These are phyloP conservation scores for Beauveria australis DNA, from an alignment of 2,329 filamentous ascomycete genomes.

Conservation along the genomic window DNA sequence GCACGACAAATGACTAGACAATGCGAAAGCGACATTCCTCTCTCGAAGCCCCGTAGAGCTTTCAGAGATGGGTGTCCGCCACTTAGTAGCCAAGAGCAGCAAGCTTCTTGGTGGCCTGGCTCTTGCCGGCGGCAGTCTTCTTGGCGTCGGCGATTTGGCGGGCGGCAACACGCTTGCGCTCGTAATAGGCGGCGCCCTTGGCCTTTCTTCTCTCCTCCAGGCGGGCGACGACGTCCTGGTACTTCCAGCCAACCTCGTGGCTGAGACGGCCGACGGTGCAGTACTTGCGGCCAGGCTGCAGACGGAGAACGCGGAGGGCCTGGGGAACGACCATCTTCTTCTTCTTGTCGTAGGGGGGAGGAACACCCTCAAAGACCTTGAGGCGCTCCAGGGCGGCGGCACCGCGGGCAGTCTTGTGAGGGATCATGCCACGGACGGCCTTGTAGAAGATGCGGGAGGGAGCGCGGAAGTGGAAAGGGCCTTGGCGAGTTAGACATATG, in stretches of 20 bases:
- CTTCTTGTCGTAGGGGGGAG: constrained; percentile 98
- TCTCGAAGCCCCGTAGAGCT: background rate
- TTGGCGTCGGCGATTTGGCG: constrained; percentile 87
- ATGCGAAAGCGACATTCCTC: constrained; percentile 22
- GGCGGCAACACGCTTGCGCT: constrained; percentile 96
- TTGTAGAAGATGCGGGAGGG: constrained; percentile 99
- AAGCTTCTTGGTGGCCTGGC: constrained; percentile 60
- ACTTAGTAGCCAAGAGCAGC: constrained; percentile 11
- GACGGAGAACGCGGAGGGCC: constrained; percentile 88
- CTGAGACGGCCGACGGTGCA: constrained; percentile 97
- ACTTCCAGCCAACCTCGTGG: constrained; percentile 99
- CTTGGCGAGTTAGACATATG: constrained; percentile 45
- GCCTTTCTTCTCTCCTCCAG: constrained; percentile 99
- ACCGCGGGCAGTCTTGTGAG: constrained; percentile 98
- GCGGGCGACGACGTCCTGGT: constrained; percentile 97
- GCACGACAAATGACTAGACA: constrained; percentile 39
- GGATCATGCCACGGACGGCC: constrained; percentile 99
- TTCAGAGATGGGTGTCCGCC: background rate
- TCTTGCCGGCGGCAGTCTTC: constrained; percentile 81
- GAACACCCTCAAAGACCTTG: constrained; percentile 99
- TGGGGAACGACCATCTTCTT: constrained; percentile 99
- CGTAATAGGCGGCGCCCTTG: constrained; percentile 98
- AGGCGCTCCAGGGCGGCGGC: constrained; percentile 94
- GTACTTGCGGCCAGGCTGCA: constrained; percentile 99
- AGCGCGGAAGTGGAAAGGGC: constrained; percentile 99